phyloP scores from a whole-genome alignment of 371 early-diverging fungal genomes.

The Quaeritorhiza haematococci region DNA sequence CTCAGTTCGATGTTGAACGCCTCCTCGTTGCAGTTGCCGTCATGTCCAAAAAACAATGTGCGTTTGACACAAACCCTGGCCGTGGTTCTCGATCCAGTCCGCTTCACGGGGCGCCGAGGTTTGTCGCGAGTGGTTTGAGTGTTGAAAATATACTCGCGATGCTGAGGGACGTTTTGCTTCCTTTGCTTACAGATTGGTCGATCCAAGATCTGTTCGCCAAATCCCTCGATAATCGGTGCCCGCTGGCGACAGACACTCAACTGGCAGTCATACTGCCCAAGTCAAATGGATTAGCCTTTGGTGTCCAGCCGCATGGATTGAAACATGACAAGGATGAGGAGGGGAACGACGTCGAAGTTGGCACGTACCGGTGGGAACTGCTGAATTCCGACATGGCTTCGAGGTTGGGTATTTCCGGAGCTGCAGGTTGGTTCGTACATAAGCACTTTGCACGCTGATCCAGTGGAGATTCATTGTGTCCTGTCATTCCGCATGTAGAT shows the following conservation, averaged over 20 bases:
- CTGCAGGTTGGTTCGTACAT: no score
- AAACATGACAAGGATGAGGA: no score
- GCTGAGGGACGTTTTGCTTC: not conserved
- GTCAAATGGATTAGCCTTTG: no score
- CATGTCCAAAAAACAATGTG: slow-evolving; percentile 22
- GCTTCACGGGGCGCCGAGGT: slow-evolving; percentile 54
- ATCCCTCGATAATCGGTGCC: slow-evolving; percentile 48
- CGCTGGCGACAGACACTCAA: slow-evolving; percentile 55
- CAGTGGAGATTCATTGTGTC: not conserved
- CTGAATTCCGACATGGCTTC: no score
- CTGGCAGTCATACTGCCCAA: slow-evolving; percentile 44
- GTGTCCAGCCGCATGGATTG: no score
- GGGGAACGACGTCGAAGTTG: no score
- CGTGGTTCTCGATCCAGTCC: slow-evolving; percentile 68
- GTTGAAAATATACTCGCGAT: not conserved
- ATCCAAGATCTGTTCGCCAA: slow-evolving; percentile 55
- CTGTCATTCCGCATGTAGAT: slow-evolving; percentile 1
- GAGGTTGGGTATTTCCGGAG: no score
- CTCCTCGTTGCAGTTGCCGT: no score
- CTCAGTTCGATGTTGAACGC: no score
- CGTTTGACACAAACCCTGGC: slow-evolving; percentile 61
- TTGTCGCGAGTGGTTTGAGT: slow-evolving; percentile 3
- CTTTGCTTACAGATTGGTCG: slow-evolving; percentile 60
- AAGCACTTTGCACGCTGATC: not conserved
- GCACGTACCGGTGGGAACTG: no score